These are phyloP conservation scores for Leishmania tropica DNA, from an alignment of 208 protist species.

Conservation along the genomic window DNA sequence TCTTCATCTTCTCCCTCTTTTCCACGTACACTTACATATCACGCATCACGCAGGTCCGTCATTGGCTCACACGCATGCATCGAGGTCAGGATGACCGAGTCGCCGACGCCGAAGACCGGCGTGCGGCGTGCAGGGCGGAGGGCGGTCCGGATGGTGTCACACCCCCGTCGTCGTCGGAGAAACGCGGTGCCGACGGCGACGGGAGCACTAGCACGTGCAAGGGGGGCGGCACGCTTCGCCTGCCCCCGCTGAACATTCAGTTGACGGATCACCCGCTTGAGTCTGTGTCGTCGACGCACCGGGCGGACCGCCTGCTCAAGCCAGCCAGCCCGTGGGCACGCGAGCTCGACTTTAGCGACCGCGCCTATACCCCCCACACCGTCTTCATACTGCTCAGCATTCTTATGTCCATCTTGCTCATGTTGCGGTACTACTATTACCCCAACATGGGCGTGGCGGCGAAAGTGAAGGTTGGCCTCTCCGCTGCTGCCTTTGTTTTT, in stretches of 20 bases:
- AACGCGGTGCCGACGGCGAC: neutral
- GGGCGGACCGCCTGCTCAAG: conserved; percentile 27
- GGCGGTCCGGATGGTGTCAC: neutral
- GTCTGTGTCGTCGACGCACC: conserved; percentile 25
- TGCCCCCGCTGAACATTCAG: neutral
- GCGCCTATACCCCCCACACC: conserved; percentile 70
- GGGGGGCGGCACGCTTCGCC: neutral
- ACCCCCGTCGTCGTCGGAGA: neutral
- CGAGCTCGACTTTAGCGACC: conserved; percentile 58
- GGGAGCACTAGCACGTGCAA: neutral
- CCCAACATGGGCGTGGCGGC: conserved; percentile 39
- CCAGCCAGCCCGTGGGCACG: conserved; percentile 50
- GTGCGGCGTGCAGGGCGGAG: neutral
- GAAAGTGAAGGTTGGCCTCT: conserved; percentile 74
- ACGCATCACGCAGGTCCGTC: neutral
- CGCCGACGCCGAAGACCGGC: neutral
- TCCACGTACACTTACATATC: neutral
- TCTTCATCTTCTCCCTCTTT: neutral
- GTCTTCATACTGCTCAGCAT: conserved; percentile 55
- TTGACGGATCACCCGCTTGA: conserved; percentile 18
- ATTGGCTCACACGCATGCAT: neutral
- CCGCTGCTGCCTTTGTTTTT: conserved; percentile 74
- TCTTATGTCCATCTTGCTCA: conserved; percentile 45
- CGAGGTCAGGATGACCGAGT: neutral
- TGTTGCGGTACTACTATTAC: conserved; percentile 71